Base-by-base conservation (phyloP, 169 alveolate genomes). In the Besnoitia besnoiti region DNA sequence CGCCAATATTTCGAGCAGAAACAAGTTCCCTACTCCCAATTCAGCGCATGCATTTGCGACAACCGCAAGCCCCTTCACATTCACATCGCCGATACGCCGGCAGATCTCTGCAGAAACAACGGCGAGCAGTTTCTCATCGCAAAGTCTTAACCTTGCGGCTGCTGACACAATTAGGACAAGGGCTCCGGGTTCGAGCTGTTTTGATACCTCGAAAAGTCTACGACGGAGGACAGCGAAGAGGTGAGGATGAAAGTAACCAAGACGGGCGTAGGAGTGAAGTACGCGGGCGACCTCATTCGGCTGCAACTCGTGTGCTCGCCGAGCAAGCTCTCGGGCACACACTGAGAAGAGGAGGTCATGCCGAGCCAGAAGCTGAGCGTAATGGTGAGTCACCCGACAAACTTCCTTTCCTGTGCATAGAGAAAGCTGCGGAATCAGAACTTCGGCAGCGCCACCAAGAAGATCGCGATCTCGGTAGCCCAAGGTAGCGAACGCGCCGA, bases 181-280 rank as follows among this genome's bases (percentile, higher is more conserved):
- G 2, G 90, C 90, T 82, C 77, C 62, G 0, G 90, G 90, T 37
- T 82, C 90, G 46, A 82, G 90, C 7, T 42, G 51, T n/a, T 82
- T 49, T 12, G 62, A 40, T 37, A 40, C 37, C 33, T 82, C 90
- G 75, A 82, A 82, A 33, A 82, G 30, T 30, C 90, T 75, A 24
- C 90, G 39, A 33, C 75, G 51, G 14, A 82, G 42, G 16, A 82
- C 90, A 42, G 90, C 90, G n/a, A 82, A 49, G 24, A 82, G 46
- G 51, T 82, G 90, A 8, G 90, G 90, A 82, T 82, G 90, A 37
- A 49, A 51, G 75, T 49, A 82, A 12, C 90, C 62, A 21, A 82
- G 24, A 33, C 77, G 39, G 19, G 90, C 62, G 37, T 82, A 82
- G 75, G 90, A 47, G 37, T 82, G 90, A 47, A 82, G 75, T 33